Base-by-base conservation (phyloP, 495 filamentous ascomycete species). In the Recurvomyces mirabilis region DNA sequence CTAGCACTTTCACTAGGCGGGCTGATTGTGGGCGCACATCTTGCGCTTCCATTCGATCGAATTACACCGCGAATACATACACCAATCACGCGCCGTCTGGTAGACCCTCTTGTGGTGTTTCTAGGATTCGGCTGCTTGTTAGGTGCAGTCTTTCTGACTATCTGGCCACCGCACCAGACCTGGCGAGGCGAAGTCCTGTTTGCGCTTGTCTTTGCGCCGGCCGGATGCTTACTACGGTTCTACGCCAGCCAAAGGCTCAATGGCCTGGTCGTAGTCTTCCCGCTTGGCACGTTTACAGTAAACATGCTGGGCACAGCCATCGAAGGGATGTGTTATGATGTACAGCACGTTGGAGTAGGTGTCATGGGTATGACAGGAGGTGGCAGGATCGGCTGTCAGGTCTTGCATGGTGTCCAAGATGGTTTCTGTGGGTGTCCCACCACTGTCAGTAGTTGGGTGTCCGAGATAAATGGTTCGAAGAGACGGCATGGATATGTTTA, bases 381-480 rank as follows among this genome's bases (percentile, higher is more conserved):
- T 1, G 57, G 62, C 1, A 15, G 45, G 17, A 51, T 62, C 1
- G 77, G 78, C 20, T 91, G 87, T 56, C 84, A 88, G 68, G 77
- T 93, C 2, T 59, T 93, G 51, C 79, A 84, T 57, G 88, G 87
- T 5, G 65, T 93, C 19, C 73, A 81, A 65, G 88, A 95, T 67
- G 89, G 89, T 37, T 93, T 94, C 54, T 94, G 88, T 59, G 89
- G 89, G 7, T 80, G 81, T 50, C 65, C 85, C 56, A 94, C 88
- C 10, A 96, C 89, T 9, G 76, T 96, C n/a, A 87, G 81, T 54
- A 95, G 88, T 4, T 94, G 87, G 85, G 82, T 91, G 12, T 64
- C 68, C 9, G 89, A 96, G 69, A 56, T 94, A 57, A 74, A 75
- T 47, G 77, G 74, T 2, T 56, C 94, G 58, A 60, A 71, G 51